Conservation (phyloP, 1,284 basidiomycete genomes). For the Rhodotorula sp. region DNA sequence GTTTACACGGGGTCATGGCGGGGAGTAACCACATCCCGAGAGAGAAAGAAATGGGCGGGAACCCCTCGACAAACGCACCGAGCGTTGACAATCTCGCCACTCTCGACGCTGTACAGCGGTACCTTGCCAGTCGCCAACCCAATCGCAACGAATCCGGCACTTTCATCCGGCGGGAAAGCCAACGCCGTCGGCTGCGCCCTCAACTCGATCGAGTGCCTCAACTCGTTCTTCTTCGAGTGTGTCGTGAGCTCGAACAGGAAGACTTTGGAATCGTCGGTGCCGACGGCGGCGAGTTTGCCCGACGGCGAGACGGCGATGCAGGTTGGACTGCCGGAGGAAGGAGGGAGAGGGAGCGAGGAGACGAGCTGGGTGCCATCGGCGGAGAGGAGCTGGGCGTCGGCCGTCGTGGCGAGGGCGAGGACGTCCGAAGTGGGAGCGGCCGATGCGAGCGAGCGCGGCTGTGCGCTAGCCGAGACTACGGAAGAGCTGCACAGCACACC, state of each 20-base stretch:
- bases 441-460: slow-evolving; percentile 70
- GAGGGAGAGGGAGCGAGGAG: slow-evolving; percentile 19
- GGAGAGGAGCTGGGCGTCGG: slow-evolving; percentile 46
- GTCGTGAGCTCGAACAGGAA: slow-evolving; percentile 55
- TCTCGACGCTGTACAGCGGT: slow-evolving; percentile 23
- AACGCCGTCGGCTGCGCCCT: slow-evolving; percentile 71
- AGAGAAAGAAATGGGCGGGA: background rate
- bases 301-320: slow-evolving; percentile 21
- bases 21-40: too few relatives aligned
- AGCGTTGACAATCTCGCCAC: slow-evolving; percentile 9
- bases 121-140: slow-evolving; percentile 38
- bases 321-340: slow-evolving; percentile 57
- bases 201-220: slow-evolving; percentile 51
- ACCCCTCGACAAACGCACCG: background rate
- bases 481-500: background rate
- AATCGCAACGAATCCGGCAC: slow-evolving; percentile 21
- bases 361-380: slow-evolving; percentile 50
- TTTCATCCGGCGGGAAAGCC: slow-evolving; percentile 74
- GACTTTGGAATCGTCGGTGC: slow-evolving; percentile 66
- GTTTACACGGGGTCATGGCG: too few relatives aligned
- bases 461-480: slow-evolving; percentile 55
- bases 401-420: slow-evolving; percentile 65
- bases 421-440: slow-evolving; percentile 54
- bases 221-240: slow-evolving; percentile 53
- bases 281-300: slow-evolving; percentile 24